Conservation (phyloP, 495 filamentous ascomycete genomes). For the Aspergillus olivimuriae region DNA sequence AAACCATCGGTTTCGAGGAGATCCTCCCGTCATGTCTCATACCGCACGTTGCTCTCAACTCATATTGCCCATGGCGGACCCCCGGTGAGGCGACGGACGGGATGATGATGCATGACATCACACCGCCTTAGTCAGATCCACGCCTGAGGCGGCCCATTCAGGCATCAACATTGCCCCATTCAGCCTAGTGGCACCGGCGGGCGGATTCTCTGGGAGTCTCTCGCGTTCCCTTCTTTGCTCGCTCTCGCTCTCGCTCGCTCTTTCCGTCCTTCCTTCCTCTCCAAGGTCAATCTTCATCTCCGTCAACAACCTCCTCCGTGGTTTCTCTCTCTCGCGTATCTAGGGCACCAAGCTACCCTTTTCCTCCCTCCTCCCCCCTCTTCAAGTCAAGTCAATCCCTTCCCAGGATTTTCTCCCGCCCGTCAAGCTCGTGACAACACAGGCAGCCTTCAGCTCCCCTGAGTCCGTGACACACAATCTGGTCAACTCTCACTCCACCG, state of each 20-base stretch:
- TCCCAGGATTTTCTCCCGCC: conserved; percentile 11
- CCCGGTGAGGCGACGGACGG: no score
- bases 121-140: background rate
- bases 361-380: conserved; percentile 37
- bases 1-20: no score
- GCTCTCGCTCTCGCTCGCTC: conserved; percentile 24
- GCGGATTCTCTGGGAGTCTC: no score
- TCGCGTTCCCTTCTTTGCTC: conserved; percentile 24
- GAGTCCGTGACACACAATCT: conserved; percentile 34
- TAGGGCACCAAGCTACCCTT: conserved; percentile 93
- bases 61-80: conserved; percentile 2
- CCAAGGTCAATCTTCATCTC: conserved; percentile 20
- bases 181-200: conserved; percentile 7
- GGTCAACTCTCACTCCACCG: conserved; percentile 19
- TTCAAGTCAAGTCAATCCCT: conserved; percentile 31
- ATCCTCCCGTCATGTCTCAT: no score
- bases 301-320: conserved; percentile 22
- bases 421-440: conserved; percentile 14
- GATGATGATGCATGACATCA: background rate
- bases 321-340: conserved; percentile 40
- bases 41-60: no score
- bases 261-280: conserved; percentile 22
- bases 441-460: conserved; percentile 37
- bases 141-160: background rate
- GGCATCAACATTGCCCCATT: conserved; percentile 5